phyloP scores from a whole-genome alignment of 1,284 basidiomycete genomes.

The Tilletia indica region DNA sequence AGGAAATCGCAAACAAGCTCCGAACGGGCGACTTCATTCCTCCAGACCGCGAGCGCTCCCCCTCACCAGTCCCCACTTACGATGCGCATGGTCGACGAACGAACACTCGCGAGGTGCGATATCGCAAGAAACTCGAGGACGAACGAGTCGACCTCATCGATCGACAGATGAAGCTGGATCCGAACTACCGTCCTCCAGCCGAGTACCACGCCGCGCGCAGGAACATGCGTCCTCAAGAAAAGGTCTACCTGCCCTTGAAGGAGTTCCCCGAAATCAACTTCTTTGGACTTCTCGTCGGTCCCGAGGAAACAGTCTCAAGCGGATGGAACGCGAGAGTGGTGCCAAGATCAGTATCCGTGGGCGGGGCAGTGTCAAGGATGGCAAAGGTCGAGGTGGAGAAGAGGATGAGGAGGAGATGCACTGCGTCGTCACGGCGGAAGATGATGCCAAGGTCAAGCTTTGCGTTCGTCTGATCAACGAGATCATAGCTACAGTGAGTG shows the following conservation, averaged over 20 bases:
- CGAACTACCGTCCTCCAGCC: slow-evolving; percentile 90
- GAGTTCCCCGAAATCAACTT: slow-evolving; percentile 99
- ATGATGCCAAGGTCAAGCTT: slow-evolving; percentile 81
- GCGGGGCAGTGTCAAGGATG: slow-evolving; percentile 97
- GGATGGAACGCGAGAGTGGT: slow-evolving; percentile 96
- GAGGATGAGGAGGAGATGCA: slow-evolving; percentile 99
- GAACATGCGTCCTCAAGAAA: slow-evolving; percentile 74
- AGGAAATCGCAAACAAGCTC: slow-evolving; percentile 95
- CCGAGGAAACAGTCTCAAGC: slow-evolving; percentile 98
- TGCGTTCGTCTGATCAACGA: slow-evolving; percentile 95
- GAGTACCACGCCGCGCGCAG: slow-evolving; percentile 82
- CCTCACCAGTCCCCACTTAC: slow-evolving; percentile 95
- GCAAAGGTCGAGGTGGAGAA: slow-evolving; percentile 82
- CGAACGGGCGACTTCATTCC: slow-evolving; percentile 91
- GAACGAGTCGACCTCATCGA: slow-evolving; percentile 92
- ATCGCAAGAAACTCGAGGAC: slow-evolving; percentile 95
- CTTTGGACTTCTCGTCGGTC: slow-evolving; percentile 95
- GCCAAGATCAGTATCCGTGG: slow-evolving; percentile 98
- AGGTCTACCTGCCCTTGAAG: slow-evolving; percentile 98
- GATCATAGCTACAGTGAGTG: slow-evolving; percentile 91
- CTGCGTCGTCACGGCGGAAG: slow-evolving; percentile 90
- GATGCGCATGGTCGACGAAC: slow-evolving; percentile 94
- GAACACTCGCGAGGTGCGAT: slow-evolving; percentile 96
- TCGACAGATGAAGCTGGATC: slow-evolving; percentile 92
- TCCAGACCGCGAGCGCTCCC: slow-evolving; percentile 88